Base-by-base conservation (phyloP, 2,329 filamentous ascomycete genomes). In the Alternaria arborescens region DNA sequence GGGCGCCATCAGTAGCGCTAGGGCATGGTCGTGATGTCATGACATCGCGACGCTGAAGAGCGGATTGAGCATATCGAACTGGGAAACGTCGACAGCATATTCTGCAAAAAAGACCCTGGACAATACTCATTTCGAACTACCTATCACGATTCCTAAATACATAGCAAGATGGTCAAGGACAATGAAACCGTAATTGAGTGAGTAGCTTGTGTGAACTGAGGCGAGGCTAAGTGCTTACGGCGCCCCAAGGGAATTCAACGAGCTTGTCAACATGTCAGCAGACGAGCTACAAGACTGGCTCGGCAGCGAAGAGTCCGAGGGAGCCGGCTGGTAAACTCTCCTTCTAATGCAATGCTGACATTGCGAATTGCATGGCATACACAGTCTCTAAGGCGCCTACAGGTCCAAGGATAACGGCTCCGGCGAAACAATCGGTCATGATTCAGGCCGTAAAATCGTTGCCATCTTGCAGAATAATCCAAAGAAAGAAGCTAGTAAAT, bases 261-360 rank as follows among this genome's bases (percentile, higher is more conserved):
- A 86, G 40, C 77, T 89, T 47, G 87, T 90, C 74, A 90, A 90
- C 75, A 90, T 91, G 88, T 84, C 82, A 11, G 80, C 87, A 2
- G 74, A 81, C 2, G 87, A 90, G 64, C 82, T 91, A 16, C 82
- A 87, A 67, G 79, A 83, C 24, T 90, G 88, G 88, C 82, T 90
- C 24, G 82, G 85, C 62, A 81, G 83, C 7, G 82, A 85, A n/a
- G 82, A 87, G 32, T 89, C 87, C 10, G 81, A 82, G 48, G 82
- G 80, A 18, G 83, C 87, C 1, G 88, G 88, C 3, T 89, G 86
- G 87, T 77, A 76, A 34, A 16, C 46, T 6, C 46, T 36, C 18
- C 46, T 30, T 36, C 8, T 30, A 36, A 48, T 36, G 18, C 44
- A 34, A 34, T 36, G 46, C 30, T 50, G 46, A 36, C 46, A 34